A percentile compares a stretch with the other conserved stretches of the same genome.
phyloP scores from a whole-genome alignment of 139 green algal genomes.

The Chlorella sorokiniana region DNA sequence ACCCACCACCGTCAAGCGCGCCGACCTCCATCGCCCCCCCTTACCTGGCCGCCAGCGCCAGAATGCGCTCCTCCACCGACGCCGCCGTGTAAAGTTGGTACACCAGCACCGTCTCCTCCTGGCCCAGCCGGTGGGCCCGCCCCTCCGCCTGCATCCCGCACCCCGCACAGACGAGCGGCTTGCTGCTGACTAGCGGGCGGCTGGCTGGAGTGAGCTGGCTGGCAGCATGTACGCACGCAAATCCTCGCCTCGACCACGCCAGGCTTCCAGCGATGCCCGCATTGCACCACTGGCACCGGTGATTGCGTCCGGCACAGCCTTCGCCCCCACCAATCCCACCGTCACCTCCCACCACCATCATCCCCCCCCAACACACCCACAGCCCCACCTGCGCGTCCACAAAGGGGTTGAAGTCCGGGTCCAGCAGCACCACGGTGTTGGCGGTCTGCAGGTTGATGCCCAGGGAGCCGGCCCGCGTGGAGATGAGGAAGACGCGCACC shows the following conservation, averaged over 20 bases:
- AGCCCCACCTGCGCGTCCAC: slow-evolving; percentile 17
- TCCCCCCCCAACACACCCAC: neutral
- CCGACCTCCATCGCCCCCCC: neutral
- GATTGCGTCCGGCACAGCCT: no score
- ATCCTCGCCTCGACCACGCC: no score
- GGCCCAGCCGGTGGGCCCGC: slow-evolving; percentile 78
- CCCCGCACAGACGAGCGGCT: no score
- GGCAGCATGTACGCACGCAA: no score
- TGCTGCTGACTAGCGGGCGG: no score
- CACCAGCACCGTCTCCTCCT: slow-evolving; percentile 77
- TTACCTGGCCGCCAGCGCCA: slow-evolving; percentile 30
- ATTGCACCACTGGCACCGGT: no score
- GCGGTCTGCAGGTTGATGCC: slow-evolving; percentile 87
- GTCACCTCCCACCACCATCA: neutral
- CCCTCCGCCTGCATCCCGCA: slow-evolving; percentile 78
- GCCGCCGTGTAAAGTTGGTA: slow-evolving; percentile 66
- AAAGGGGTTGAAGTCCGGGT: slow-evolving; percentile 72
- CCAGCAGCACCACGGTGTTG: slow-evolving; percentile 82
- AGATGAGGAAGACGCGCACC: slow-evolving; percentile 74
- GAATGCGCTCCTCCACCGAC: slow-evolving; percentile 59
- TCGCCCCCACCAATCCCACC: no score
- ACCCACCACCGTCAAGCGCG: neutral
- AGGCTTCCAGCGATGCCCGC: no score
- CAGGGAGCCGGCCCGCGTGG: slow-evolving; percentile 75
- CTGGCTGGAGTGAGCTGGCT: no score